Evolutionary conservation across 2,329 filamentous ascomycete species (phyloP), one percentile per base, ranked within the genome.

Genomic region (Esteya vermicola): DNA sequence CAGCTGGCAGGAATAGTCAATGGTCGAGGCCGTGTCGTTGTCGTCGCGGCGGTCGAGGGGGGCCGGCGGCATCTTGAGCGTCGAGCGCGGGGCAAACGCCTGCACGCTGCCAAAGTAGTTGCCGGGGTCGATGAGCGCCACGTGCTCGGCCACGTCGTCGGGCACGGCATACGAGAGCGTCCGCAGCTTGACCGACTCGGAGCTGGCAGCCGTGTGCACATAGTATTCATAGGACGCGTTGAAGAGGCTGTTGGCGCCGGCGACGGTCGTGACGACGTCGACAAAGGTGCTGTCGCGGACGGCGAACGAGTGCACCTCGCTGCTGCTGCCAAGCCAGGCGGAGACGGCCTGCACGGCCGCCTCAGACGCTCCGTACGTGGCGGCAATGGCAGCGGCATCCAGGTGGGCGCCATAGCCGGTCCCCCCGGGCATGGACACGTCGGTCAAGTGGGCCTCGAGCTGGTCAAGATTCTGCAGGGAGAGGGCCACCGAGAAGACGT

Each of bases 151-250:
- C n/a, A n/a, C n/a, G n/a, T n/a, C n/a, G n/a, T n/a, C n/a, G n/a
- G 78, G 79, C 3, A 82, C 64, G 0, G 72, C 77, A 55, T 82
- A 83, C 38, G 65, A 59, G 20, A 64, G 52, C 10, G 61, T 62
- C 28, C 77, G 67, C 34, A 80, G 62, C 50, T 61, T 67, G n/a
- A 45, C 42, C 21, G 43, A 38, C 13, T 26, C 30, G 30, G 30
- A 33, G 6, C 33, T 12, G 1, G 38, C 36, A 6, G 41, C 12
- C 19, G 36, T 26, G 21, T 38, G 34, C 9, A 38, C 33, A 36
- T 52, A 55, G 44, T 51, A 52, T 36, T 51, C 45, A 43, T 56
- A 57, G 16, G 45, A 46, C 5, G 53, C 47, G 31, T 48, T 48
- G 23, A 57, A 51, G 28, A 57, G 44, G 31, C 37, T 28, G 43